Conservation (phyloP, 2,329 filamentous ascomycete genomes). For the Hypoxylon sp. region DNA sequence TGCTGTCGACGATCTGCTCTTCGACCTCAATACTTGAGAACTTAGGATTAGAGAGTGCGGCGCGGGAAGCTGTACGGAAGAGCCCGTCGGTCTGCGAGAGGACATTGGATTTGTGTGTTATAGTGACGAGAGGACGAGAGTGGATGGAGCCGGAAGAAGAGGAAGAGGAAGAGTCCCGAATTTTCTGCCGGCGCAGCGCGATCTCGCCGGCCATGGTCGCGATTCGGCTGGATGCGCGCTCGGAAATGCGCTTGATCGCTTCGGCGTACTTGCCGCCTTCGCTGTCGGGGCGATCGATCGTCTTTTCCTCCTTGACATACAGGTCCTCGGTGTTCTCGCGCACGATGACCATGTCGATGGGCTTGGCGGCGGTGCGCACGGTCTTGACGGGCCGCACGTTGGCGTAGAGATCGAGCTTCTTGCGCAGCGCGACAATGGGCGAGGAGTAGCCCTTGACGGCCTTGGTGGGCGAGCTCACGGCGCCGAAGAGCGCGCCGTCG, state of each 20-base stretch:
- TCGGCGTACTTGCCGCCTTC: conserved; percentile 88
- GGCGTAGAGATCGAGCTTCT: conserved; percentile 94
- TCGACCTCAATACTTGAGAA: conserved; percentile 80
- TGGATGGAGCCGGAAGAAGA: conserved; percentile 74
- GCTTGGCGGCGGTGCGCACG: conserved; percentile 73
- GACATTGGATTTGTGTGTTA: conserved; percentile 99
- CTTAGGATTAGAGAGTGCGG: conserved; percentile 75
- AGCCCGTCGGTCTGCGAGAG: conserved; percentile 96
- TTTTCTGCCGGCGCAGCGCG: conserved; percentile 85
- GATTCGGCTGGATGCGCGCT: conserved; percentile 87
- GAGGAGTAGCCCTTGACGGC: conserved; percentile 96
- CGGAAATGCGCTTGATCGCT: conserved; percentile 96
- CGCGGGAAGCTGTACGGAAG: conserved; percentile 85
- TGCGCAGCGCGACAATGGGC: conserved; percentile 96
- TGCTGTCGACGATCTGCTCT: conserved; percentile 98
- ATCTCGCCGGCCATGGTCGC: conserved; percentile 95
- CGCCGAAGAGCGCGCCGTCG: conserved; percentile 95
- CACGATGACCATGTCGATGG: conserved; percentile 97
- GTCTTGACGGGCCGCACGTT: conserved; percentile 98
- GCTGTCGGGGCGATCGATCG: conserved; percentile 72
- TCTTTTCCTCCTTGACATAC: conserved; percentile 97
- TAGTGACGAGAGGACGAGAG: conserved; percentile 82
- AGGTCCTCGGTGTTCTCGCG: conserved; percentile 99
- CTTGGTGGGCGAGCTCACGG: conserved; percentile 90
- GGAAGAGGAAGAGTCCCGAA: conserved; percentile 70